Base-by-base conservation (phyloP, 805 yeast genomes). In the Maudiozyma serrabonitensis region DNA sequence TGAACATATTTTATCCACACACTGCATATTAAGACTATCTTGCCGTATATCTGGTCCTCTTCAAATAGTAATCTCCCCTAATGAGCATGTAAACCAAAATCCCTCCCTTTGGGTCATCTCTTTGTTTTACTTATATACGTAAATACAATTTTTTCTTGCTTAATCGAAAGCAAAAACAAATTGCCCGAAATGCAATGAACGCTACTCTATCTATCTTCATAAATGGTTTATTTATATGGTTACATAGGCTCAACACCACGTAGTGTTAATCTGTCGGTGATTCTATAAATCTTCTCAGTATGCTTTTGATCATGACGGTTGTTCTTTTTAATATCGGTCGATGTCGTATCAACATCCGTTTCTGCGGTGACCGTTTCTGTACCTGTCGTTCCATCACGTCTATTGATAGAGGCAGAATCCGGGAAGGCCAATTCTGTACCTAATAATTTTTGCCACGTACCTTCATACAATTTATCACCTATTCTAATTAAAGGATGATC, bases 381-480 rank as follows among this genome's bases (percentile, higher is more conserved):
- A 18, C 26, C 45, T 23, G 26, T 18, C 13, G 23, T 21, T 18
- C 18, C 41, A n/a, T 40, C 47, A 38, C 52, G 58, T 41, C 52
- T 58, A 37, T 54, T 51, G 31, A 56, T 28, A 4, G 48, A 48
- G 5, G 67, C 60, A 21, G 60, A 65, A 43, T 61, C 54, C 12
- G 66, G 66, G 37, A 65, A 62, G 4, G 64, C 76, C 41, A 79
- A 60, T 53, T 79, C 96, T 0, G 95, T 84, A 0, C 98, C 98
- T 1, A 87, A 82, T 2, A 87, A 66, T 48, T 76, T 76, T 41
- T 75, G 73, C 96, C 97, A 90, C 21, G 72, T 69, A 1, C 95
- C 93, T 63, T 80, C 79, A 62, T 80, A 87, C 4, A 87, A 66
- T 38, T 75, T 71, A 46, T 75, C 74, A 40, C 83, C 82, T 13